Evolutionary conservation across 106 monocot genomes (phyloP).

Genomic region (Platanthera zijinensis): DNA sequence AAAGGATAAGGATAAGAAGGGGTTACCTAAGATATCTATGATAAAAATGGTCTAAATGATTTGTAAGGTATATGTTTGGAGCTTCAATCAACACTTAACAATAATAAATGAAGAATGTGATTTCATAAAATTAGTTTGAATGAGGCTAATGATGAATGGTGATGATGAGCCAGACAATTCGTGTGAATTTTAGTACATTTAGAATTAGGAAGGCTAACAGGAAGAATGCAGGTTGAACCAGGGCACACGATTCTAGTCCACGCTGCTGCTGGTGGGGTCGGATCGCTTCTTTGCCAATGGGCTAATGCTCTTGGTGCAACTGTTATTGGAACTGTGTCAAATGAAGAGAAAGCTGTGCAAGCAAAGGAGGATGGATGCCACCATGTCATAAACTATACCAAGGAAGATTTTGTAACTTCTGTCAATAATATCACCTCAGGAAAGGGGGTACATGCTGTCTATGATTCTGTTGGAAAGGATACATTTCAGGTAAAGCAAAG

Average conservation of each 20-base stretch:
- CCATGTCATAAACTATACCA: constrained; percentile 68
- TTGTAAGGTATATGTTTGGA: no score
- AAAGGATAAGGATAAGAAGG: no score
- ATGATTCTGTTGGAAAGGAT: constrained; percentile 96
- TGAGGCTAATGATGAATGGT: no score
- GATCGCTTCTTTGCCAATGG: constrained; percentile 94
- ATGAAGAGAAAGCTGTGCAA: constrained; percentile 75
- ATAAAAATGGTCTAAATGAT: no score
- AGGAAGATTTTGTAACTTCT: constrained; percentile 69
- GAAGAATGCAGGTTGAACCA: constrained; percentile 48
- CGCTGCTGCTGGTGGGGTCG: constrained; percentile 95
- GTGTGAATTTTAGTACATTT: background rate
- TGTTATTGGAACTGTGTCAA: constrained; percentile 89
- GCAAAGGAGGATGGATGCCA: constrained; percentile 87
- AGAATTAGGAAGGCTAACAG: background rate
- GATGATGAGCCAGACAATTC: no score
- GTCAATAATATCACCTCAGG: constrained; percentile 71
- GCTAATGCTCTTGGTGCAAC: constrained; percentile 91
- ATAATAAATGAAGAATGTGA: no score
- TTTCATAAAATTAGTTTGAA: no score
- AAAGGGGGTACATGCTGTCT: constrained; percentile 87
- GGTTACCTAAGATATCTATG: no score
- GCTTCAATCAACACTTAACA: no score
- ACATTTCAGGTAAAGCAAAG: constrained; percentile 60
- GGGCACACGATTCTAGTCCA: constrained; percentile 86